A percentile compares a stretch with the other conserved stretches of the same genome.
These are phyloP conservation scores for Exutisphaerella laricina DNA, from an alignment of 2,329 filamentous ascomycete species.

Conservation along the genomic window DNA sequence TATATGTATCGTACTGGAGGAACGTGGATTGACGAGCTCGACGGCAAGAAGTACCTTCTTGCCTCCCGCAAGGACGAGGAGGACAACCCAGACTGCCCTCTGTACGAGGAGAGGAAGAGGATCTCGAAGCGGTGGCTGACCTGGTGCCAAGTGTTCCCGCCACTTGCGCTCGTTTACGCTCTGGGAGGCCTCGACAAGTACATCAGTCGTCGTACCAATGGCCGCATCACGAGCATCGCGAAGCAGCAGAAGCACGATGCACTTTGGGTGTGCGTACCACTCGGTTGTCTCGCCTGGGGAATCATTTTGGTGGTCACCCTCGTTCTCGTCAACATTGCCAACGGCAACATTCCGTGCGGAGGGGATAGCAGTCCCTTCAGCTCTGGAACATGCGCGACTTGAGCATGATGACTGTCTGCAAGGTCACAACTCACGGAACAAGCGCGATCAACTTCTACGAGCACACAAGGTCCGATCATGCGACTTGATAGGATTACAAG, in stretches of 20 bases:
- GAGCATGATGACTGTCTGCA: too few species aligned
- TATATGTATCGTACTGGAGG: slow-evolving; percentile 5
- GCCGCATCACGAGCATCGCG: slow-evolving; percentile 20
- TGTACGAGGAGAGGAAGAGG: slow-evolving; percentile 14
- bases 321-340: not conserved
- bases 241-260: slow-evolving; percentile 21
- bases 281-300: slow-evolving; percentile 11
- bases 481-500: too few species aligned
- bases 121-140: slow-evolving; percentile 15
- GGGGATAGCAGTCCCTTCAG: slow-evolving; percentile 1
- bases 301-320: slow-evolving; percentile 9
- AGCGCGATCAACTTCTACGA: too few species aligned
- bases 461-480: too few species aligned
- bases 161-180: slow-evolving; percentile 21
- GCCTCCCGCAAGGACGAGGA: slow-evolving; percentile 7
- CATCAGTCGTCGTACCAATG: slow-evolving; percentile 17
- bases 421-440: too few species aligned
- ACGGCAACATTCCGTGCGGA: not conserved
- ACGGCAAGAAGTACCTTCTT: slow-evolving; percentile 8
- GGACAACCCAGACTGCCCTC: slow-evolving; percentile 2
- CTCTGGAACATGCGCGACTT: too few species aligned
- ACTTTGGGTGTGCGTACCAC: slow-evolving; percentile 17
- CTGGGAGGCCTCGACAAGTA: slow-evolving; percentile 21
- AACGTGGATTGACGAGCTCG: slow-evolving; percentile 7
- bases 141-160: slow-evolving; percentile 15